Conservation (phyloP, 2,329 filamentous ascomycete genomes). For the Aspergillus thermomutatus region DNA sequence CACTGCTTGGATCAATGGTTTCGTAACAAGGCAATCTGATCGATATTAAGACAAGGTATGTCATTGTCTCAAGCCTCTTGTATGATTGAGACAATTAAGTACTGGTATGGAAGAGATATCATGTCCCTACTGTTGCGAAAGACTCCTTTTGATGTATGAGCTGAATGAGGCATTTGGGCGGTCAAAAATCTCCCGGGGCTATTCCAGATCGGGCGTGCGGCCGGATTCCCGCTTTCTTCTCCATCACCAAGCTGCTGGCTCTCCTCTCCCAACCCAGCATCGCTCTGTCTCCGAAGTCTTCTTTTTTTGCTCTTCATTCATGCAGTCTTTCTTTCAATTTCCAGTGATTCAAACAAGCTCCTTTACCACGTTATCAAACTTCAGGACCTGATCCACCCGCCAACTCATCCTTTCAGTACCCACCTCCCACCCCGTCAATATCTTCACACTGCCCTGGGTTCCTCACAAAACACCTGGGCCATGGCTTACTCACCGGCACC, state of each 20-base stretch:
- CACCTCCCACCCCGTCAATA: conserved; percentile 1
- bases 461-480: not conserved
- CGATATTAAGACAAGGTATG: not conserved
- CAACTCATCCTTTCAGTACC: not conserved
- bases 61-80: not conserved
- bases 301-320: not conserved
- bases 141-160: not conserved
- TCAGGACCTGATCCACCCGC: not conserved
- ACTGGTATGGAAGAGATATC: not conserved
- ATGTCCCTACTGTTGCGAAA: not conserved
- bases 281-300: not conserved
- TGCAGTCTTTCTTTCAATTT: not conserved
- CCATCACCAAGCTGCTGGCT: conserved; percentile 13
- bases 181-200: conserved; percentile 19
- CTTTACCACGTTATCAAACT: not conserved
- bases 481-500: conserved; percentile 43
- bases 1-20: not conserved
- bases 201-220: conserved; percentile 16
- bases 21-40: not conserved
- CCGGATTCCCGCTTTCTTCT: conserved; percentile 16
- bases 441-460: not conserved
- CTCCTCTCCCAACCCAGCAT: conserved; percentile 12
- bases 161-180: conserved; percentile 3
- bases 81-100: not conserved
- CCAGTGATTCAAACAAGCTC: not conserved